These are phyloP conservation scores for Vanrija pseudolonga DNA, from an alignment of 1,284 basidiomycete species.

Conservation along the genomic window DNA sequence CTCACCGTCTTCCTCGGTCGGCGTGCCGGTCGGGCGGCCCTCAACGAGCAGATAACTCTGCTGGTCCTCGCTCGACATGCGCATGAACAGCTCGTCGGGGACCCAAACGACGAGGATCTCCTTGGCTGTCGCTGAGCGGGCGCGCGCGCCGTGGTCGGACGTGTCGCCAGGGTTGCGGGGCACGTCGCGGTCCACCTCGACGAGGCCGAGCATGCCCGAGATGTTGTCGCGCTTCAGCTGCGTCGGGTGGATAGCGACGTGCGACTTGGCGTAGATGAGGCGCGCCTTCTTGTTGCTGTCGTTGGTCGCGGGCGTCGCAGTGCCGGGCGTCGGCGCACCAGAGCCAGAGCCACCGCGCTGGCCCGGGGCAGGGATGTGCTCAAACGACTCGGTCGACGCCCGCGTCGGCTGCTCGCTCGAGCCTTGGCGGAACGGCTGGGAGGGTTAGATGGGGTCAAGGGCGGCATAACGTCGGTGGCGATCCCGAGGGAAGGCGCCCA, in stretches of 20 bases:
- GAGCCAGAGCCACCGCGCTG: not conserved
- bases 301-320: not conserved
- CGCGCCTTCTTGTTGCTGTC: constrained; percentile 27
- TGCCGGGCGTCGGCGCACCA: not conserved
- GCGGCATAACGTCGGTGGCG: too few species aligned
- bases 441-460: not conserved
- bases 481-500: too few species aligned
- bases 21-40: constrained; percentile 13
- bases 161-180: constrained; percentile 6
- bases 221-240: constrained; percentile 88
- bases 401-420: too few species aligned
- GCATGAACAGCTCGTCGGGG: constrained; percentile 40
- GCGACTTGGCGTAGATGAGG: constrained; percentile 81
- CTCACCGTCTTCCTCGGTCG: constrained; percentile 40
- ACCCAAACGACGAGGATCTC: constrained; percentile 46
- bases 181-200: constrained; percentile 55
- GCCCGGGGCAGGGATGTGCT: not conserved
- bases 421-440: not conserved
- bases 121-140: constrained; percentile 10
- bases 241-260: constrained; percentile 91
- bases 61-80: constrained; percentile 43
- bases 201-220: constrained; percentile 82
- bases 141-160: not conserved
- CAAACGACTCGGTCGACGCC: constrained; percentile 7
- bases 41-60: constrained; percentile 38